Conservation (phyloP, 495 filamentous ascomycete genomes). For the Hypomontagnella submonticulosa region DNA sequence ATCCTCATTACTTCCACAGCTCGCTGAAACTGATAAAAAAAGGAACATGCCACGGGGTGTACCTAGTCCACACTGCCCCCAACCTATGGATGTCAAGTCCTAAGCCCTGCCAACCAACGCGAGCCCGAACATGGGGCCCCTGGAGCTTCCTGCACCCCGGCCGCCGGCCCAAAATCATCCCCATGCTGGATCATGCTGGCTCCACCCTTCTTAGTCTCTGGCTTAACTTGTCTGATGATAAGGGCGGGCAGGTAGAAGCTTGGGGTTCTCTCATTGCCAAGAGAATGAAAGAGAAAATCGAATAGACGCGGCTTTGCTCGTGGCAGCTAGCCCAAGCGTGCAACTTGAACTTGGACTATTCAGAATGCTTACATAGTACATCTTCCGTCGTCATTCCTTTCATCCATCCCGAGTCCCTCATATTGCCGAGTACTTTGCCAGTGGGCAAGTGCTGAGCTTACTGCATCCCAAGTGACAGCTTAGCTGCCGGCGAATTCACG, state of each 20-base stretch:
- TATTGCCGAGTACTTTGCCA: constrained; percentile 33
- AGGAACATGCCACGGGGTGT: constrained; percentile 40
- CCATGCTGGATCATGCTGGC: constrained; percentile 47
- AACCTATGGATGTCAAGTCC: constrained; percentile 43
- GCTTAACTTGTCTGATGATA: constrained; percentile 46
- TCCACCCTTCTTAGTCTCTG: constrained; percentile 41
- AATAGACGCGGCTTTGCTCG: constrained; percentile 43
- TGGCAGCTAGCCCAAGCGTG: constrained; percentile 24
- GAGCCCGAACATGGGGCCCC: constrained; percentile 44
- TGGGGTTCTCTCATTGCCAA: constrained; percentile 36
- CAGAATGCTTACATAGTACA: constrained; percentile 41
- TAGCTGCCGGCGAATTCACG: constrained; percentile 44
- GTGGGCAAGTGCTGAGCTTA: constrained; percentile 43
- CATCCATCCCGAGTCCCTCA: constrained; percentile 26
- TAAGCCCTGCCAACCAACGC: constrained; percentile 48
- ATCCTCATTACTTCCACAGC: constrained; percentile 38
- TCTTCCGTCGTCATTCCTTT: constrained; percentile 31
- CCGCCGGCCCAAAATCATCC: constrained; percentile 46
- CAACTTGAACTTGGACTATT: constrained; percentile 27
- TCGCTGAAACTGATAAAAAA: constrained; percentile 39
- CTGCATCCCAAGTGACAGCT: constrained; percentile 42
- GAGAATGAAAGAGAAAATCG: constrained; percentile 34
- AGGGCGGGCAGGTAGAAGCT: constrained; percentile 46
- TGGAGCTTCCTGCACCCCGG: constrained; percentile 47
- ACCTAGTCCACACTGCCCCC: constrained; percentile 42